Evolutionary conservation across 1,139 yeast species (phyloP).

Genomic region (Geotrichum macrosporum): DNA sequence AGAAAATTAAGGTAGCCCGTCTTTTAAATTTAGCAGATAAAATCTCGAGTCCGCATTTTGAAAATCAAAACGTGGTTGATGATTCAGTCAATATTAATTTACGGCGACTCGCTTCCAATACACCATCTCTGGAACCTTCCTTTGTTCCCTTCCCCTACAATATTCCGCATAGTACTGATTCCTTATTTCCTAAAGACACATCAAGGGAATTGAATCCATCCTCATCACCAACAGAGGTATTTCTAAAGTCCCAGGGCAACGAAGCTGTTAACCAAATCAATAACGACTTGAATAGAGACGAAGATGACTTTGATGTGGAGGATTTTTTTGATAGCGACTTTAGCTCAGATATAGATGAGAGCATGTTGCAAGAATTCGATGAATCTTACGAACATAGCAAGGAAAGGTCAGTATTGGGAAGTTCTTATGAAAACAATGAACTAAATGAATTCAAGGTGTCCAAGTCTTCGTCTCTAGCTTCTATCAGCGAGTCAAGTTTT

Average conservation of each 20-base stretch:
- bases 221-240: not conserved
- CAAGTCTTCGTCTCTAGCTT: not conserved
- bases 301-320: constrained; percentile 4
- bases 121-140: not conserved
- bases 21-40: constrained; percentile 9
- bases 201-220: not conserved
- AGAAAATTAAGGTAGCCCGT: constrained; percentile 5
- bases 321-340: constrained; percentile 13
- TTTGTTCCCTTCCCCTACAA: not conserved
- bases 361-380: not conserved
- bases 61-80: not conserved
- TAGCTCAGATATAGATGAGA: constrained; percentile 10
- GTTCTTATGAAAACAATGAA: not conserved
- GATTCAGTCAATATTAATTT: constrained; percentile 1
- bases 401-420: not conserved
- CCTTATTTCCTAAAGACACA: not conserved
- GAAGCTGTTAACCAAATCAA: too few species aligned
- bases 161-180: not conserved
- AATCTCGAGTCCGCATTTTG: not conserved
- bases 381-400: constrained; percentile 1
- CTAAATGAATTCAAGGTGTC: not conserved
- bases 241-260: too few species aligned
- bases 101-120: not conserved
- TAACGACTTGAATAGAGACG: not conserved
- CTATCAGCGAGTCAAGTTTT: not conserved